Base-by-base conservation (phyloP, 176 grass and related monocot genomes). In the Oryza australiensis region DNA sequence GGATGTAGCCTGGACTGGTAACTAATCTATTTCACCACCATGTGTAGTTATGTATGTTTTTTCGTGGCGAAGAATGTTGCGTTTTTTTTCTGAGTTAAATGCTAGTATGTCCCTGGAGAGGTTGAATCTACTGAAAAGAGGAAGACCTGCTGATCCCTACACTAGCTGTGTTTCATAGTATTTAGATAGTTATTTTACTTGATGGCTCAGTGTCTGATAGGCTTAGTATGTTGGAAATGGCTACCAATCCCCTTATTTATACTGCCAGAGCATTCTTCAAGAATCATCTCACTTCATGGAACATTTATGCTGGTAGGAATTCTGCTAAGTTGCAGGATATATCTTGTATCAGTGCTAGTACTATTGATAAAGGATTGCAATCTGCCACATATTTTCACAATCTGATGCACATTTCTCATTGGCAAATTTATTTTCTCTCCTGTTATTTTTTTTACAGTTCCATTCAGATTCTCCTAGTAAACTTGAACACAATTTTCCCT, bases 221-320 rank as follows among this genome's bases (percentile, higher is more conserved):
- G n/a, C 40, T 77, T 3, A 24, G 20, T 43, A 43, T 1, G 14
- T 29, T 78, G 38, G 12, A 77, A 14, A 49, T 79, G 11, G 5
- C 14, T 15, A 48, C 45, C 11, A 11, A 2, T 10, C 13, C 43
- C 2, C 43, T 13, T 46, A 46, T 46, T 46, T 46, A 15, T 46
- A 46, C 43, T 46, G 13, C 43, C 11, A 46, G 13, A 46, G 43
- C 43, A 46, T 49, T 15, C 33, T 81, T 43, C 26, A 27, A 64
- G 35, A 78, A 15, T 23, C 70, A 73, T 80, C 28, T 18, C n/a
- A 60, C 59, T 55, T 73, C 59, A 53, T 40, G 67, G 53, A 79
- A 53, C 68, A 64, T 73, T 35, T 80, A 65, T 49, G 14, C 16
- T 72, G 11, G 22, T 69, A 60, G 34, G 26, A 76, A 30, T 40